These are phyloP conservation scores for Phlyctochytrium bullatum DNA, from an alignment of 192 early-diverging fungal species.

Conservation along the genomic window DNA sequence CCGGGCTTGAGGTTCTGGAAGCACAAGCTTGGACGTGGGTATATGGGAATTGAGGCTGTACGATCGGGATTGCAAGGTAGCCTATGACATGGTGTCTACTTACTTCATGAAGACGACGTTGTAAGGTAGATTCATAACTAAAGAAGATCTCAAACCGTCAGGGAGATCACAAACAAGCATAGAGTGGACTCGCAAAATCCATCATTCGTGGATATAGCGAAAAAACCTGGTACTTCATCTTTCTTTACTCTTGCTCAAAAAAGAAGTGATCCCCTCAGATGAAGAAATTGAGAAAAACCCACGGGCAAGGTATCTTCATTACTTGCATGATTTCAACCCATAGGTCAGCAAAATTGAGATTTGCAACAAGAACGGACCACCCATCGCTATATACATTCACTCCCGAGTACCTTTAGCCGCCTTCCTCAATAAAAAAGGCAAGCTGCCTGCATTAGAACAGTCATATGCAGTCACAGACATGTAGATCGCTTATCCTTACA, in stretches of 20 bases:
- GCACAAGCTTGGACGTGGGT: constrained; percentile 4
- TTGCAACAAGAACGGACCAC: neutral
- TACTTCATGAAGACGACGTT: neutral
- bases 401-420: too few species aligned
- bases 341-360: neutral
- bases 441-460: too few species aligned
- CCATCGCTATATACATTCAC: neutral
- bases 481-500: too few species aligned
- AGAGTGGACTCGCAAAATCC: constrained; percentile 12
- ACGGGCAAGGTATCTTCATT: constrained; percentile 41
- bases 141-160: neutral
- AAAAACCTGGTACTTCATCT: constrained; percentile 2
- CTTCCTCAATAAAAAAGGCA: too few species aligned
- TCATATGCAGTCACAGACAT: too few species aligned
- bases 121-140: neutral
- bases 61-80: neutral
- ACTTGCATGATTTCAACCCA: neutral
- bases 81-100: too few species aligned
- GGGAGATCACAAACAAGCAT: constrained; percentile 1
- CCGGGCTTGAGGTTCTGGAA: constrained; percentile 18
- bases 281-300: constrained; percentile 56
- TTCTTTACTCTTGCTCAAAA: constrained; percentile 29
- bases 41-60: constrained; percentile 7
- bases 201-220: constrained; percentile 11
- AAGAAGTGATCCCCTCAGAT: constrained; percentile 40